A percentile compares a stretch with the other conserved stretches of the same genome.
phyloP scores from a whole-genome alignment of 176 grass and related monocot species.

The Lolium multiflorum region DNA sequence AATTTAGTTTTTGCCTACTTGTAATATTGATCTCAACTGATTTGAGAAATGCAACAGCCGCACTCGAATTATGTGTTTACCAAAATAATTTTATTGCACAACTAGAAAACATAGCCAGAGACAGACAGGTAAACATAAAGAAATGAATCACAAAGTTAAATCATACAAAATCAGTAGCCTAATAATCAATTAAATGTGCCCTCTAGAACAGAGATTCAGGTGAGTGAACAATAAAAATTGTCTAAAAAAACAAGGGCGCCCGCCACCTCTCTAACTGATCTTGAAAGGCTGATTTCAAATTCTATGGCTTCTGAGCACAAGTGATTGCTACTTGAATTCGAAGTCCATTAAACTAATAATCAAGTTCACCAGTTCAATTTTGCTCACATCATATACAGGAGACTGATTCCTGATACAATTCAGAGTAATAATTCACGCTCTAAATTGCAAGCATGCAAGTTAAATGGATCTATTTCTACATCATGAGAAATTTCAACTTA shows the following conservation, averaged over 20 bases:
- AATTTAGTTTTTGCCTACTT: too few relatives aligned
- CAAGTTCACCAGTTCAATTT: background rate
- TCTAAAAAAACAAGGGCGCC: background rate
- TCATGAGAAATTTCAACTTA: background rate
- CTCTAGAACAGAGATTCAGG: background rate
- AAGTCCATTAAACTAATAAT: background rate
- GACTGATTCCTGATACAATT: background rate
- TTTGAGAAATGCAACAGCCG: too few relatives aligned
- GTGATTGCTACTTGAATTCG: background rate
- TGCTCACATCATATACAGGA: background rate
- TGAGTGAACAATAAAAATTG: background rate
- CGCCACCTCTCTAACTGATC: background rate
- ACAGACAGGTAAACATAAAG: too few relatives aligned
- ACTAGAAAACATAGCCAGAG: too few relatives aligned
- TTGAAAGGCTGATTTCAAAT: background rate
- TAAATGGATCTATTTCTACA: background rate
- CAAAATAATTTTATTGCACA: too few relatives aligned
- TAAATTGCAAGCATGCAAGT: background rate
- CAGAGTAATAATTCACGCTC: background rate
- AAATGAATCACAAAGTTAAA: too few relatives aligned
- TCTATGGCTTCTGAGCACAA: background rate
- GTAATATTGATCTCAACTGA: too few relatives aligned
- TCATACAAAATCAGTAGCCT: too few relatives aligned
- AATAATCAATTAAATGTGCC: too few relatives aligned
- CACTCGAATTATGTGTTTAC: too few relatives aligned